Base-by-base conservation (phyloP, 768 basidiomycete genomes). In the Boletus subparvulus region DNA sequence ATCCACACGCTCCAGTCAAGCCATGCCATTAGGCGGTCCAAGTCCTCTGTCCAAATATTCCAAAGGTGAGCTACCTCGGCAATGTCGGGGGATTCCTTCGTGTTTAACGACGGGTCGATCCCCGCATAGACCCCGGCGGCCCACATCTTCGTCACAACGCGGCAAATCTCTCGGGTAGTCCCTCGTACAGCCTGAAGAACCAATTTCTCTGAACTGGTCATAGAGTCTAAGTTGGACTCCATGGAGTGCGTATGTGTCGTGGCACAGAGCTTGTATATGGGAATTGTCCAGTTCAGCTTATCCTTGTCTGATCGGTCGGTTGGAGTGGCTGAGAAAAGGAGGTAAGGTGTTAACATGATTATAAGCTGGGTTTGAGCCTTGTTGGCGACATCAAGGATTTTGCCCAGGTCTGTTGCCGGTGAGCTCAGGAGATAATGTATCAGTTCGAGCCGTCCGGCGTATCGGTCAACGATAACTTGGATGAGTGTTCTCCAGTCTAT, bases 1-100 rank as follows among this genome's bases (percentile, higher is more conserved):
- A 76, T 61, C 82, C 83, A 84, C 8, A 74, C 64, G 39, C 67
- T 74, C 82, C 83, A 84, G 56, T 79, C 82, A 0, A 84, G 66
- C 82, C 83, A 83, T 0, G 37, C 44, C 74, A 83, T 79, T 21
- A 84, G 60, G 3, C 47, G 56, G 8, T 69, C 56, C 24, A 79
- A 46, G 10, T 75, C 71, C 21, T 37, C 44, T 9, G 51, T 63
- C 82, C 82, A 83, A 6, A 47, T 35, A 13, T 24, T 21, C n/a
- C 69, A 37, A 41, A 74, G 28, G 2, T 2, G 37, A 6, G 32
- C 50, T 26, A 60, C 39, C 24, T 62, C 49, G 1, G 32, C 17
- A 13, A 59, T 21, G 13, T 61, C 48, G 0, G 37, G 49, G 7
- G 16, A n/a, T 32, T 55, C 41, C 28, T 47, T 53, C 6, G 32